A percentile compares a stretch with the other conserved stretches of the same genome.
Conservation (phyloP, 2,329 filamentous ascomycete species). For the Fusarium austroafricanum region DNA sequence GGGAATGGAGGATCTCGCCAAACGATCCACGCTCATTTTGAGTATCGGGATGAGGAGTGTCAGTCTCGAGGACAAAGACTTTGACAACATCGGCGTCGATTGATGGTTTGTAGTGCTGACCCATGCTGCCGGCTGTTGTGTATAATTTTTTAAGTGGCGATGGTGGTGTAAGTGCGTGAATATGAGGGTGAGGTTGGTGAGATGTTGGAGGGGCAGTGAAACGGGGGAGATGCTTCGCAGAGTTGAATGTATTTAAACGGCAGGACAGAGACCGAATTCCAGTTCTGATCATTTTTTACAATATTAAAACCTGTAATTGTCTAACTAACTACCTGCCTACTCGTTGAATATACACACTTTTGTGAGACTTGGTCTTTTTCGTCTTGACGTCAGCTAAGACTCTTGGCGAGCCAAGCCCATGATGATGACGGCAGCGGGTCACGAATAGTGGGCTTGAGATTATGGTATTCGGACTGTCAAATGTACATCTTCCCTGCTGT, state of each 20-base stretch:
- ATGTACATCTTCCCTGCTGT: too few species aligned
- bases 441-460: slow-evolving; percentile 25
- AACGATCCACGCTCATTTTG: slow-evolving; percentile 62
- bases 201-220: neutral
- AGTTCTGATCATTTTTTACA: slow-evolving; percentile 17
- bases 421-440: slow-evolving; percentile 40
- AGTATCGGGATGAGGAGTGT: slow-evolving; percentile 65
- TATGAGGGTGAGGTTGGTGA: neutral
- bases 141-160: slow-evolving; percentile 1
- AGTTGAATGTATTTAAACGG: slow-evolving; percentile 8
- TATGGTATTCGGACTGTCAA: neutral
- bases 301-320: neutral
- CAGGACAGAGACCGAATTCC: slow-evolving; percentile 4
- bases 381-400: slow-evolving; percentile 36
- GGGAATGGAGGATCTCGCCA: slow-evolving; percentile 63
- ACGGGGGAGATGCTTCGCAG: neutral
- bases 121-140: slow-evolving; percentile 35
- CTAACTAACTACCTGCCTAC: neutral
- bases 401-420: slow-evolving; percentile 21
- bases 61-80: slow-evolving; percentile 68
- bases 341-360: neutral
- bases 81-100: slow-evolving; percentile 47
- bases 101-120: slow-evolving; percentile 44
- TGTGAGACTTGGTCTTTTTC: neutral
- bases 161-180: neutral